phyloP scores from a whole-genome alignment of 73 alveolate species.

The Tetrahymena elliotti region DNA sequence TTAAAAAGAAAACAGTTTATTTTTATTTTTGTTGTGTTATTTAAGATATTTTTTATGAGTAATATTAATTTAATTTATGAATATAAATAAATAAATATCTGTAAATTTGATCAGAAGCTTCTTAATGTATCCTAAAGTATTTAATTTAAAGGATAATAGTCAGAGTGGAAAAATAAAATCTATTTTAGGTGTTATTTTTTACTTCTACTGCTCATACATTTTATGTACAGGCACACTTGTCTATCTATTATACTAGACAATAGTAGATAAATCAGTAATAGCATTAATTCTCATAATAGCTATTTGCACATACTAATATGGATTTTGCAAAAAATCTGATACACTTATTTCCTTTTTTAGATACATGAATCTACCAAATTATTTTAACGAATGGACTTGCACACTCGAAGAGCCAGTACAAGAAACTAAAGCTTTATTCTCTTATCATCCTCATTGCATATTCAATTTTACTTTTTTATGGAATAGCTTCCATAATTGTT shows the following conservation, averaged over 20 bases:
- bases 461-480: neutral
- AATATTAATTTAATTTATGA: too few species aligned
- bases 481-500: neutral
- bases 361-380: neutral
- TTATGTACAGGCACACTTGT: neutral
- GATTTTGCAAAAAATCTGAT: neutral
- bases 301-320: neutral
- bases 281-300: neutral
- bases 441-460: neutral
- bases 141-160: neutral
- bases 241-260: neutral
- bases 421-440: neutral
- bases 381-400: neutral
- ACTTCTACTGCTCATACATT: neutral
- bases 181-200: neutral
- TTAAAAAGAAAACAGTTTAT: too few species aligned
- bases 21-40: too few species aligned
- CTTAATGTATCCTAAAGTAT: neutral
- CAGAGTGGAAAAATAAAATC: neutral
- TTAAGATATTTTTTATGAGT: too few species aligned
- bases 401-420: neutral
- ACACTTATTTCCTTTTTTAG: neutral
- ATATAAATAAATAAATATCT: too few species aligned
- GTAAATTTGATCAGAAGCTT: too few species aligned
- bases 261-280: neutral